Conservation (phyloP, 2,329 filamentous ascomycete genomes). For the Trichoderma koningiopsis region DNA sequence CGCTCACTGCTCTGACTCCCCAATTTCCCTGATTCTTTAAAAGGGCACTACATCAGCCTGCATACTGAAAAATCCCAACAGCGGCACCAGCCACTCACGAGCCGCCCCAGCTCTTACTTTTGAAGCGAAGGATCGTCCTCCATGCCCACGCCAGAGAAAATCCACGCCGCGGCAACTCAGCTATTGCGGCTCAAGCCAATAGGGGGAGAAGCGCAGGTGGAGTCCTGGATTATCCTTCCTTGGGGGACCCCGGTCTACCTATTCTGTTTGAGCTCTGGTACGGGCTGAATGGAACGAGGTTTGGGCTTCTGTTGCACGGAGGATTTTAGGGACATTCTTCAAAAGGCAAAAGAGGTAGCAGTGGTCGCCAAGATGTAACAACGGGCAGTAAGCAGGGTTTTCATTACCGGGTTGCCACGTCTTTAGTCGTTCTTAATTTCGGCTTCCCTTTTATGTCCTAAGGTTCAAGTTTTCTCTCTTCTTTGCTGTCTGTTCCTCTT, state of each 20-base stretch:
- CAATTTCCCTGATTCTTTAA: constrained; percentile 4
- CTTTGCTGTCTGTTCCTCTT: neutral
- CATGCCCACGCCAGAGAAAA: constrained; percentile 1
- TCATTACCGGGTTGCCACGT: neutral
- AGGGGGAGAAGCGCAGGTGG: neutral
- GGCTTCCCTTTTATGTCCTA: neutral
- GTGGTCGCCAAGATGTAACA: neutral
- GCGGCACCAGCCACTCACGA: constrained; percentile 5
- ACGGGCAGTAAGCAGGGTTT: neutral
- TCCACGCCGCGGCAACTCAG: constrained; percentile 1
- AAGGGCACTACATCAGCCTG: constrained; percentile 13
- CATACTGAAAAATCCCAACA: neutral
- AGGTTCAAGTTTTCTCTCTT: neutral
- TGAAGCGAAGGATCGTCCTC: constrained; percentile 19
- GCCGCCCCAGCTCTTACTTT: neutral
- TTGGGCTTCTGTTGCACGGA: neutral
- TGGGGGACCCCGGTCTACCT: neutral
- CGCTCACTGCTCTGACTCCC: neutral
- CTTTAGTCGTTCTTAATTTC: neutral
- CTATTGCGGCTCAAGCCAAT: constrained; percentile 7
- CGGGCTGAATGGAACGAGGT: neutral
- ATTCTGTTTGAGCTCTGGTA: neutral
- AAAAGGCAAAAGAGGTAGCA: neutral
- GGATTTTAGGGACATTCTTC: neutral
- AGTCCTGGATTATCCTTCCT: neutral